phyloP scores from a whole-genome alignment of 768 basidiomycete species.

The Chalciporus sphaerocephalus region DNA sequence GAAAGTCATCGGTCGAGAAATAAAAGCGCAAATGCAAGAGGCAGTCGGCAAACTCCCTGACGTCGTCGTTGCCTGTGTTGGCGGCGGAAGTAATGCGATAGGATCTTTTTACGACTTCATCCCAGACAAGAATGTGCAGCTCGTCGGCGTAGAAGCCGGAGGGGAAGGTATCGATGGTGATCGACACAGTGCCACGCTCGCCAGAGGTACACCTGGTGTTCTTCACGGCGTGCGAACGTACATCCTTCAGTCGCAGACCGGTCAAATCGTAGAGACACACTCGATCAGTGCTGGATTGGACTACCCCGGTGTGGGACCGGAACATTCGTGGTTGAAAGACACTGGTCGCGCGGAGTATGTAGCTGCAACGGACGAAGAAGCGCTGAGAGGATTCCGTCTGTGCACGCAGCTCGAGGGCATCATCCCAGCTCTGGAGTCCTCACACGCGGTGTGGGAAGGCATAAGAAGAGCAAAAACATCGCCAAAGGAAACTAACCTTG shows the following conservation, averaged over 20 bases:
- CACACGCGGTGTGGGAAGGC: constrained; percentile 96
- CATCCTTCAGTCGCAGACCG: constrained; percentile 79
- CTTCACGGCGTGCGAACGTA: constrained; percentile 96
- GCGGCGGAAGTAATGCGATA: constrained; percentile 96
- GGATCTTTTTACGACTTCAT: constrained; percentile 98
- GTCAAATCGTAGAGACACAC: constrained; percentile 96
- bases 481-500: constrained; percentile 79
- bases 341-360: constrained; percentile 93
- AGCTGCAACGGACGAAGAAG: constrained; percentile 90
- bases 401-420: constrained; percentile 94
- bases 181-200: constrained; percentile 88
- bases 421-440: constrained; percentile 94
- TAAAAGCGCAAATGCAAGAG: constrained; percentile 78
- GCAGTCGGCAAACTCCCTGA: constrained; percentile 84
- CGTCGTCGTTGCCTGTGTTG: constrained; percentile 93
- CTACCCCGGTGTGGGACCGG: constrained; percentile 97
- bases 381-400: constrained; percentile 86
- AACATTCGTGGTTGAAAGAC: constrained; percentile 97
- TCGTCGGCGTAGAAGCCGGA: constrained; percentile 95
- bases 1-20: constrained; percentile 89
- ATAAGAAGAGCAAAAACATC: constrained; percentile 80
- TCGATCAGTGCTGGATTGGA: constrained; percentile 95
- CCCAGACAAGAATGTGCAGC: constrained; percentile 72
- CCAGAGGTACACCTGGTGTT: constrained; percentile 89
- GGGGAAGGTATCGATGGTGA: constrained; percentile 90